Evolutionary conservation across 371 early-diverging fungal genomes (phyloP).

Genomic region (Fennellomyces sp.): DNA sequence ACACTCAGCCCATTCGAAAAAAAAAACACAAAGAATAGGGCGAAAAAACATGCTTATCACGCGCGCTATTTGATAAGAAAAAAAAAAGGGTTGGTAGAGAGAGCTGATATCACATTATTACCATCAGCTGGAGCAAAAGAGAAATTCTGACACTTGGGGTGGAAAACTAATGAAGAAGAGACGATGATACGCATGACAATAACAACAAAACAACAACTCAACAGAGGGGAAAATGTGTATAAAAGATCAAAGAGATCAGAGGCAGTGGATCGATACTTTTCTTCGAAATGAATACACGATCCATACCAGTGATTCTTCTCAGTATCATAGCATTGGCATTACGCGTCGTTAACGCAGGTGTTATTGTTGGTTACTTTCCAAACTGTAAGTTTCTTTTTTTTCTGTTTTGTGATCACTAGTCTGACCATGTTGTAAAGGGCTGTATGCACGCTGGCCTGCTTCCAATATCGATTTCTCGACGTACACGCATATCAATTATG

Average conservation of each 20-base stretch:
- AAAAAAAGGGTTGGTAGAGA: too few species aligned
- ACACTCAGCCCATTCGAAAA: neutral
- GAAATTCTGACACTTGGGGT: too few species aligned
- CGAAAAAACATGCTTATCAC: neutral
- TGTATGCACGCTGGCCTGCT: slow-evolving; percentile 29
- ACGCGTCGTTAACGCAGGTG: slow-evolving; percentile 16
- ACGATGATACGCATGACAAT: neutral
- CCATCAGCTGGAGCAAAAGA: neutral
- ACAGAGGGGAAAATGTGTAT: neutral
- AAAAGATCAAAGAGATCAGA: neutral
- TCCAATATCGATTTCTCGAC: slow-evolving; percentile 45
- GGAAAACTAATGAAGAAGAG: neutral
- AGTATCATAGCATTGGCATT: neutral
- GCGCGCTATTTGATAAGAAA: too few species aligned
- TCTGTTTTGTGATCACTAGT: neutral
- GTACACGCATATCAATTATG: slow-evolving; percentile 66
- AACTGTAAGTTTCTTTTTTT: slow-evolving; percentile 30
- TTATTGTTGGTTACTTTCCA: slow-evolving; percentile 40
- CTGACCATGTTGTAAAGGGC: slow-evolving; percentile 20
- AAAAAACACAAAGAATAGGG: neutral
- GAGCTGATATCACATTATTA: neutral
- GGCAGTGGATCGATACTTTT: neutral
- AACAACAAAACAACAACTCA: neutral
- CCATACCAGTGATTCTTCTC: neutral
- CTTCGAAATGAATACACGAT: too few species aligned